Percentiles rank a stretch among this genome's conserved stretches.
phyloP scores from a whole-genome alignment of 805 yeast genomes.

The Saccharomyces kudriavzevii region DNA sequence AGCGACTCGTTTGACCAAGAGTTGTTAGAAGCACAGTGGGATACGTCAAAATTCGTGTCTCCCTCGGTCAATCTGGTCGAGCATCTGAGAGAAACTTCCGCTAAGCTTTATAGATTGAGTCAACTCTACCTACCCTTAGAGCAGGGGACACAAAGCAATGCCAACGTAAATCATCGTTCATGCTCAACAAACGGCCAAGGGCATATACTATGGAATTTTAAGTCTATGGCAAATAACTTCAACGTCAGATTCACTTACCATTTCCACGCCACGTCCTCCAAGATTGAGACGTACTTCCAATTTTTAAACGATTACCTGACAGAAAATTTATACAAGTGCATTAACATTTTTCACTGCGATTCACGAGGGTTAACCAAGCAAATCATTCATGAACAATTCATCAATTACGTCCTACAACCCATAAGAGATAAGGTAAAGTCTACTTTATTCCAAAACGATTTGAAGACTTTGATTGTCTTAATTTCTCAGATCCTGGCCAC shows the following conservation, averaged over 20 bases:
- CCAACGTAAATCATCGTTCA: neutral
- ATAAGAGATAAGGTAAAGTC: constrained; percentile 36
- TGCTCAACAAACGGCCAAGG: neutral
- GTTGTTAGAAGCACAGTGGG: constrained; percentile 27
- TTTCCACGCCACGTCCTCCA: constrained; percentile 36
- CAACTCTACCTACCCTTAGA: constrained; percentile 7
- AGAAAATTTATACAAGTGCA: constrained; percentile 34
- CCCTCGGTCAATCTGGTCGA: constrained; percentile 11
- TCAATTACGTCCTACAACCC: constrained; percentile 34
- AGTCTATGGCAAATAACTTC: constrained; percentile 39
- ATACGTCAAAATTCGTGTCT: constrained; percentile 14
- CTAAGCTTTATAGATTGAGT: constrained; percentile 15
- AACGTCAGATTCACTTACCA: constrained; percentile 46
- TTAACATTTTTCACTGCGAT: constrained; percentile 34
- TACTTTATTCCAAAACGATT: constrained; percentile 32
- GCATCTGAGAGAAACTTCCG: constrained; percentile 13
- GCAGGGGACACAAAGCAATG: neutral
- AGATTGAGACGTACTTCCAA: constrained; percentile 43
- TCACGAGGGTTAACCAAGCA: constrained; percentile 19
- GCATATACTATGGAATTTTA: constrained; percentile 38
- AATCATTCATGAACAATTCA: constrained; percentile 34
- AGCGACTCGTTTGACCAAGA: constrained; percentile 10
- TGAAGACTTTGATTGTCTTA: constrained; percentile 31
- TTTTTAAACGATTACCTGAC: constrained; percentile 42
- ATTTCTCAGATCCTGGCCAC: constrained; percentile 35